These are phyloP conservation scores for Yarrowia alimentaria DNA, from an alignment of 805 yeast genomes.

Conservation along the genomic window DNA sequence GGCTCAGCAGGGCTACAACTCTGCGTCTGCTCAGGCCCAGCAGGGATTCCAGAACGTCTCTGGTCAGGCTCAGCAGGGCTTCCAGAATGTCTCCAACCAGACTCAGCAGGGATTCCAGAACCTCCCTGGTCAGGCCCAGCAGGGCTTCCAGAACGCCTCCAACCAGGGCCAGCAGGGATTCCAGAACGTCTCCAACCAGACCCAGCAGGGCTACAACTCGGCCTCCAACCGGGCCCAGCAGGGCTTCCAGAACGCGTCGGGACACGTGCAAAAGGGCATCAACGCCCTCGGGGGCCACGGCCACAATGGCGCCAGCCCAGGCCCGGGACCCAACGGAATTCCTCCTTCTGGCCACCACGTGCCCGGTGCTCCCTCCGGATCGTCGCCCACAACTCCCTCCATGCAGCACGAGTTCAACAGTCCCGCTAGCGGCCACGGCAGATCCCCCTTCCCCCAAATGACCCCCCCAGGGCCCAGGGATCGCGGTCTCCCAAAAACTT, in stretches of 20 bases:
- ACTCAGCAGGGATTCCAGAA: background rate
- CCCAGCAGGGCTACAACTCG: conserved; percentile 3
- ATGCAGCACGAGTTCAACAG: conserved; percentile 14
- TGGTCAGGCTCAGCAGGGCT: background rate
- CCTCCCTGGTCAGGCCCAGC: too few relatives aligned
- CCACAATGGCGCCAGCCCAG: background rate
- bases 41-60: background rate
- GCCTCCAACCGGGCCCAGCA: background rate
- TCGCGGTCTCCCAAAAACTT: conserved; percentile 11
- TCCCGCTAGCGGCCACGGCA: conserved; percentile 14
- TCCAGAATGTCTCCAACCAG: background rate
- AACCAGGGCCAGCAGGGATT: conserved; percentile 1
- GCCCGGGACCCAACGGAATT: background rate
- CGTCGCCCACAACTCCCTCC: conserved; percentile 5
- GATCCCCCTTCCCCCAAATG: conserved; percentile 23
- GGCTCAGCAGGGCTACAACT: background rate
- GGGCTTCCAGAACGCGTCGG: background rate
- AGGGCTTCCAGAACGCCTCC: conserved; percentile 2
- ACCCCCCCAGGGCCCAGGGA: conserved; percentile 17
- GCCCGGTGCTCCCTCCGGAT: background rate
- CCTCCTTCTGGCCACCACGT: too few relatives aligned
- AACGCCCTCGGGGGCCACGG: background rate
- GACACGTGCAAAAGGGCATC: background rate
- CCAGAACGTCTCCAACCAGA: background rate
- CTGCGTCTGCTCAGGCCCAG: background rate